These are phyloP conservation scores for Cladosporium colombiae DNA, from an alignment of 2,329 filamentous ascomycete genomes.

Conservation along the genomic window DNA sequence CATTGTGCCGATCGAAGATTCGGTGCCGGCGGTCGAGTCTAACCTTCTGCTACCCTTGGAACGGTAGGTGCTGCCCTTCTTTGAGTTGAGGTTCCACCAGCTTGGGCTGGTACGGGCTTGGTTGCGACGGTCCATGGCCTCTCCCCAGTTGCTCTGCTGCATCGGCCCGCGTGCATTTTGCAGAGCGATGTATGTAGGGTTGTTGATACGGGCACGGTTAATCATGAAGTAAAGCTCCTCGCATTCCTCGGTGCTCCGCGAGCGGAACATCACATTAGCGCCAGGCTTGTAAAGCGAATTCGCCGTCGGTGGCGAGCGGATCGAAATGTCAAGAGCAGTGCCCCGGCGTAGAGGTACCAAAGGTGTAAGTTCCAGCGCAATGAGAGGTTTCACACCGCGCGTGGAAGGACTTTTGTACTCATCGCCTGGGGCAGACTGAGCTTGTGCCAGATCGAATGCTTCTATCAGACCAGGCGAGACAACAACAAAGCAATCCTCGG, in stretches of 20 bases:
- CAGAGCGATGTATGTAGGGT: constrained; percentile 81
- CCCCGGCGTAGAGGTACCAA: constrained; percentile 87
- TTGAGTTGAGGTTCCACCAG: constrained; percentile 56
- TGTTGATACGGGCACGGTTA: constrained; percentile 86
- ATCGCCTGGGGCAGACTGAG: constrained; percentile 42
- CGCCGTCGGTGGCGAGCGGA: constrained; percentile 78
- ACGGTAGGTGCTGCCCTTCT: constrained; percentile 56
- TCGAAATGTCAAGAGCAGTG: constrained; percentile 89
- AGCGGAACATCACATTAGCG: constrained; percentile 89
- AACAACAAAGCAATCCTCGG: constrained; percentile 63
- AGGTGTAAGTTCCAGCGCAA: constrained; percentile 84
- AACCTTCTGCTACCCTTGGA: constrained; percentile 53
- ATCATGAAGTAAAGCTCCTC: constrained; percentile 81
- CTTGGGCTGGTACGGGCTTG: constrained; percentile 49
- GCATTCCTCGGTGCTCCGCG: constrained; percentile 73
- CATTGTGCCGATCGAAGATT: constrained; percentile 73
- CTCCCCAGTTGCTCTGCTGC: constrained; percentile 50
- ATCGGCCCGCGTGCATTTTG: constrained; percentile 68
- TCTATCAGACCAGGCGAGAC: constrained; percentile 66
- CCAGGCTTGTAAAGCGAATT: constrained; percentile 68
- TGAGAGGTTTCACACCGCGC: constrained; percentile 51
- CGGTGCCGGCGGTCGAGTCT: constrained; percentile 62
- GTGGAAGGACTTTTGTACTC: constrained; percentile 42
- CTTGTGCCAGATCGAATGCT: constrained; percentile 58
- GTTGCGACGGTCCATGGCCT: constrained; percentile 54